A percentile compares a stretch with the other conserved stretches of the same genome.
phyloP scores from a whole-genome alignment of 1,284 basidiomycete species.

The Pholiota adiposa region DNA sequence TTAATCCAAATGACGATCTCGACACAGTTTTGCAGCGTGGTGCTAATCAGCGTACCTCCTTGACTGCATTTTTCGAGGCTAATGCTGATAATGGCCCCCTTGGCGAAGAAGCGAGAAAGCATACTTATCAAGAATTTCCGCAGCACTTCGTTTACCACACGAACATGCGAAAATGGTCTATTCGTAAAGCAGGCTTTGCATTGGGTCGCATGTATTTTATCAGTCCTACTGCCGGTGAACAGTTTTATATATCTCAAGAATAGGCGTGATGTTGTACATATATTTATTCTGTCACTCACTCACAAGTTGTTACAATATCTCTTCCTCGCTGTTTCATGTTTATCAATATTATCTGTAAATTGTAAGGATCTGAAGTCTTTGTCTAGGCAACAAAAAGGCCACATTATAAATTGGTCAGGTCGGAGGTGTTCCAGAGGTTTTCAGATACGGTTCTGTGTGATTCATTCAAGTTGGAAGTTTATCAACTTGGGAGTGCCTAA shows the following conservation, averaged over 20 bases:
- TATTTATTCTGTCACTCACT: too few relatives aligned
- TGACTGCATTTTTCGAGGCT: constrained; percentile 46
- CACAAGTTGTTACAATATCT: too few relatives aligned
- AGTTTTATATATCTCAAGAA: constrained; percentile 39
- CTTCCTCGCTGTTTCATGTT: too few relatives aligned
- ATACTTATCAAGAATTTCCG: constrained; percentile 47
- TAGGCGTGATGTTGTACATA: too few relatives aligned
- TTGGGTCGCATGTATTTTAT: background rate
- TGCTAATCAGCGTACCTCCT: constrained; percentile 29
- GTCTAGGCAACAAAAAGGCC: too few relatives aligned
- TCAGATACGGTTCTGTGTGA: constrained; percentile 25
- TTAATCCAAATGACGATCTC: constrained; percentile 32
- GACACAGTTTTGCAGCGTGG: constrained; percentile 29
- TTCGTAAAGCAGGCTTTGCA: background rate
- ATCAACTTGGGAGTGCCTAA: constrained; percentile 25
- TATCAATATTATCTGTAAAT: too few relatives aligned
- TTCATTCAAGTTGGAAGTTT: constrained; percentile 31
- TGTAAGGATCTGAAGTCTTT: too few relatives aligned
- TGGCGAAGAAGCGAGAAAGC: constrained; percentile 30
- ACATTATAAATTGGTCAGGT: constrained; percentile 13
- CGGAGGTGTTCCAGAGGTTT: constrained; percentile 26
- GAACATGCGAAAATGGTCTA: constrained; percentile 21
- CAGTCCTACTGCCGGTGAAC: background rate
- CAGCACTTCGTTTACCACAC: constrained; percentile 27
- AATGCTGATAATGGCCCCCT: constrained; percentile 33